Evolutionary conservation across 2,329 filamentous ascomycete species (phyloP).

Genomic region (Cladosporium sp.): DNA sequence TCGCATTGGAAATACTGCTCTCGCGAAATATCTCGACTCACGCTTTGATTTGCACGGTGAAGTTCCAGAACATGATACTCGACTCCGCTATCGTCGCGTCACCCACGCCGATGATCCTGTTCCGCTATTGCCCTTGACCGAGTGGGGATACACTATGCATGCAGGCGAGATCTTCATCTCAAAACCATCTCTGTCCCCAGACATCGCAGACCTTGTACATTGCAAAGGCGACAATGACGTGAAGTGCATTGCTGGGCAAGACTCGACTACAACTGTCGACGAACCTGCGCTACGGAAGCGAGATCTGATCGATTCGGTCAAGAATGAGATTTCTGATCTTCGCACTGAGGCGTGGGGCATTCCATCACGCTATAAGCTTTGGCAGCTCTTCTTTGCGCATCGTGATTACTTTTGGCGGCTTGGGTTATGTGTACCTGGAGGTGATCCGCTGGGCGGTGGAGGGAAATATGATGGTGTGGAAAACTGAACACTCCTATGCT

Average conservation of each 20-base stretch:
- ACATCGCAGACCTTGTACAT: slow-evolving; percentile 61
- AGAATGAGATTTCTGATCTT: slow-evolving; percentile 31
- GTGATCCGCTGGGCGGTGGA: slow-evolving; percentile 28
- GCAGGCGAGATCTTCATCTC: slow-evolving; percentile 83
- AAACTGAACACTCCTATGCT: no score
- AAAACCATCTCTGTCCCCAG: slow-evolving; percentile 65
- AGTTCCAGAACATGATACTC: slow-evolving; percentile 15
- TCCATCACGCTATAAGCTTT: slow-evolving; percentile 66
- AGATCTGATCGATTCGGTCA: slow-evolving; percentile 21
- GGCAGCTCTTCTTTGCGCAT: slow-evolving; percentile 90
- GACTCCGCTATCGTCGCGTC: slow-evolving; percentile 63
- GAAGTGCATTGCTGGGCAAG: slow-evolving; percentile 64
- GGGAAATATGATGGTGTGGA: slow-evolving; percentile 17
- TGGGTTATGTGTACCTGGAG: slow-evolving; percentile 73
- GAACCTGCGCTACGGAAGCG: slow-evolving; percentile 2
- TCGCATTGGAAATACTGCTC: slow-evolving; percentile 51
- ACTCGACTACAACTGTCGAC: slow-evolving; percentile 27
- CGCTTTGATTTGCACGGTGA: slow-evolving; percentile 42
- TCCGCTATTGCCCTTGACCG: slow-evolving; percentile 74
- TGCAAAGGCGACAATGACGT: slow-evolving; percentile 71
- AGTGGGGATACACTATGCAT: slow-evolving; percentile 86
- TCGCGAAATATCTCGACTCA: slow-evolving; percentile 52
- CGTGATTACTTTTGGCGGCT: slow-evolving; percentile 95
- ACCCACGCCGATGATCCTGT: slow-evolving; percentile 87
- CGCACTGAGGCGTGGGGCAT: slow-evolving; percentile 32